phyloP scores from a whole-genome alignment of 2,329 filamentous ascomycete species.

The Cytospora leucostoma region DNA sequence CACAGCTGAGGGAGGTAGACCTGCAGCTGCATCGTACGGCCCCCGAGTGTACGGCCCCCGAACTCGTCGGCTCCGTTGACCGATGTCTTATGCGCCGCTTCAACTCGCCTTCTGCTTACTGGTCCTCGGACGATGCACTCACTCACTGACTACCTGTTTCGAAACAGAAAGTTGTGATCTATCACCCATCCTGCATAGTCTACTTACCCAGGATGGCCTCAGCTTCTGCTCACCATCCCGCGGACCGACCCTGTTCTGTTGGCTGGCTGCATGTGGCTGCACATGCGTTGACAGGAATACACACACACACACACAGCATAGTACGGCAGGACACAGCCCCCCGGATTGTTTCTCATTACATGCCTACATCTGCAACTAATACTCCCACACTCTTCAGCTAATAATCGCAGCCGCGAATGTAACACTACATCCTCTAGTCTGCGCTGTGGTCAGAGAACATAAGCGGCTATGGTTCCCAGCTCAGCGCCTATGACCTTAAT shows the following conservation, averaged over 20 bases:
- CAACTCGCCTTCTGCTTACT: not conserved
- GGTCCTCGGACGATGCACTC: not conserved
- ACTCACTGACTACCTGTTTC: no score
- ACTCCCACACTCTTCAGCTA: conserved; percentile 11
- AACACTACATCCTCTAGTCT: conserved; percentile 10
- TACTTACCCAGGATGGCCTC: not conserved
- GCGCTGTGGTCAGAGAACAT: conserved; percentile 6
- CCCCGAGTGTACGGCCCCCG: conserved; percentile 18
- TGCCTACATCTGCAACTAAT: conserved; percentile 8
- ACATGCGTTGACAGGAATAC: conserved; percentile 8
- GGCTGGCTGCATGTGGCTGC: conserved; percentile 9
- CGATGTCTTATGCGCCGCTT: conserved; percentile 2
- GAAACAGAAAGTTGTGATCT: conserved; percentile 5
- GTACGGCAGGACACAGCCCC: conserved; percentile 22
- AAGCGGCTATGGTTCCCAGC: conserved; percentile 3
- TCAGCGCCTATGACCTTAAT: conserved; percentile 1
- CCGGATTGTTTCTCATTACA: conserved; percentile 15
- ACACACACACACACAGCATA: conserved; percentile 7
- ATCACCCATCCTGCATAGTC: not conserved
- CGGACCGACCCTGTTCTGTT: conserved; percentile 2
- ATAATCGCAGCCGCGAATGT: conserved; percentile 10
- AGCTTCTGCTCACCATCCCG: not conserved
- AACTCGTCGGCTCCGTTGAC: conserved; percentile 8
- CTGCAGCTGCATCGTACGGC: conserved; percentile 22
- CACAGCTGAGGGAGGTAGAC: conserved; percentile 13